Percentiles rank a stretch among this genome's conserved stretches.
phyloP scores from a whole-genome alignment of 805 yeast species.

The Yarrowia porcina region DNA sequence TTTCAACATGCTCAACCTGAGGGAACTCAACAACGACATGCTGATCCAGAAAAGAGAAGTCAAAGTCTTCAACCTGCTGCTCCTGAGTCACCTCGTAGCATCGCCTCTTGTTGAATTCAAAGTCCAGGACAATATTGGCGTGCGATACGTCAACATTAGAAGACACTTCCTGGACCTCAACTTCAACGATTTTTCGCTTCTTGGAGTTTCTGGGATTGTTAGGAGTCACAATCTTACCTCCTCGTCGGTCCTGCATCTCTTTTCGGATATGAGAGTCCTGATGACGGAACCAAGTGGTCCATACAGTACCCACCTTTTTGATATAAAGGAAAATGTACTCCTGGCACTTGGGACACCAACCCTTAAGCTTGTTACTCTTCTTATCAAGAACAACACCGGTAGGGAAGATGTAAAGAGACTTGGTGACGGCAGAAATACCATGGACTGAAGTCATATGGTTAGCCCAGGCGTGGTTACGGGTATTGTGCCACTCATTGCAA shows the following conservation, averaged over 20 bases:
- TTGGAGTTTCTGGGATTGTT: constrained; percentile 8
- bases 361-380: constrained; percentile 1
- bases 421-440: constrained; percentile 18
- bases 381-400: not conserved
- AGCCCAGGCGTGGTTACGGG: constrained; percentile 23
- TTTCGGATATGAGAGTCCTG: constrained; percentile 16
- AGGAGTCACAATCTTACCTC: constrained; percentile 15
- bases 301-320: not conserved
- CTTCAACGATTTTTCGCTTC: not conserved
- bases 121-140: not conserved
- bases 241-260: constrained; percentile 18
- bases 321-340: not conserved
- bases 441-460: constrained; percentile 2
- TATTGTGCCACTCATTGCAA: constrained; percentile 1
- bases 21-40: not conserved
- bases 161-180: not conserved
- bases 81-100: not conserved
- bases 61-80: not conserved
- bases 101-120: not conserved
- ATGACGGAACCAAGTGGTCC: constrained; percentile 24
- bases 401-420: not conserved
- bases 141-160: not conserved
- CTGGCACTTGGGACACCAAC: constrained; percentile 7
- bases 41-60: not conserved
- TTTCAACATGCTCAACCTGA: no score